Evolutionary conservation across 805 yeast genomes (phyloP), one percentile per base, ranked within the genome.

Genomic region (Torulaspora maleeae): DNA sequence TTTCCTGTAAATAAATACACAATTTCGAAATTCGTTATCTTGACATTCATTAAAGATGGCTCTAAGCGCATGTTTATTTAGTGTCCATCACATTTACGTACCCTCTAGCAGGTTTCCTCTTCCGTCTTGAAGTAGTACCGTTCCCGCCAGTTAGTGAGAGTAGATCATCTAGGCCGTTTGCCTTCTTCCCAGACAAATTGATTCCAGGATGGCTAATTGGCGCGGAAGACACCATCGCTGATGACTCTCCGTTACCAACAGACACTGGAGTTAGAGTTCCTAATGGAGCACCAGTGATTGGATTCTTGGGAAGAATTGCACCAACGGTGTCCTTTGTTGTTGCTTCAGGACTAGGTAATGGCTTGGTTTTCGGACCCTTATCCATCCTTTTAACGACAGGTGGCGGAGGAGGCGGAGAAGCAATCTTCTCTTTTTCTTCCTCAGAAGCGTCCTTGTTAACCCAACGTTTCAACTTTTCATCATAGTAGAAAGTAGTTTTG

Each of bases 401-500:
- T 30, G 72, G 78, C 20, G 82, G 81, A 1, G 82, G 78, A 3
- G 95, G 93, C 4, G 96, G 91, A 3, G 78, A 74, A 1, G 78
- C 65, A 5, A 72, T 66, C 38, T 69, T 71, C 41, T 73, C 66
- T 55, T 81, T 81, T 39, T 83, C 90, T 59, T 79, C 93, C 40
- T 76, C 72, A 20, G 82, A 77, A 3, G 78, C 79, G 50, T 79
- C 77, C 44, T 77, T 78, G 59, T 87, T 82, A 42, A 93, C 79
- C 96, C 97, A 93, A 58, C 96, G 77, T 61, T 83, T 82, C 59
- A 84, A 75, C 48, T 84, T 79, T 56, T 86, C 91, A 67, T 90
- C 96, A 63, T 80, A 93, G 58, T 78, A 76, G 60, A 93, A 83
- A 13, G 77, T 71, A 27, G 58, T 56, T 48, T 80, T 76, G 46